Base-by-base conservation (phyloP, 768 basidiomycete genomes). In the Baorangia bicolor region DNA sequence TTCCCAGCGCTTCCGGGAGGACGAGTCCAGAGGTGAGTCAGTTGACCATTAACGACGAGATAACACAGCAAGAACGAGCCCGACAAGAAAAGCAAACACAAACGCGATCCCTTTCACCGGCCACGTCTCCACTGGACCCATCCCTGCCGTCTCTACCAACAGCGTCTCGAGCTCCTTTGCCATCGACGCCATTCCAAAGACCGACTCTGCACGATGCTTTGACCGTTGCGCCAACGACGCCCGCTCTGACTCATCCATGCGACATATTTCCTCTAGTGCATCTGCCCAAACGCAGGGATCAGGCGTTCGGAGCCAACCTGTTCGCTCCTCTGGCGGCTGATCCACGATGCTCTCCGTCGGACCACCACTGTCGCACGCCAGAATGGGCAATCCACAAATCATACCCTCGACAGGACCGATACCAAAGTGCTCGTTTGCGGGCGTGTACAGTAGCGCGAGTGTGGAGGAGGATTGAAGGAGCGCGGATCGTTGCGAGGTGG, bases 321-420 rank as follows among this genome's bases (percentile, higher is more conserved):
- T 97, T 27, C 83, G 77, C 47, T 77, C 51, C 27, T 73, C 72
- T 10, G 53, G 39, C 2, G 72, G 72, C 6, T 55, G 39, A 53
- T 74, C 74, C n/a, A 87, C 67, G 28, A 96, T 74, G 51, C 90
- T 96, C 74, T 99, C 97, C 2, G 85, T 90, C 10, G 97, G 97
- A 3, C 96, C 96, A 16, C 92, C 92, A 55, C 82, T 86, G 66
- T 92, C 74, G 63, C 89, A 92, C 0, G 94, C 95, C 20, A 99
- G 73, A 1, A 98, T 88, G 0, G 95, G 94, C 0, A 98, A 70
- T 3, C 94, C 92, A 44, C 90, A 94, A 9, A 85, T 81, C 94
- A 98, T 98, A 0, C 85, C 94, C 70, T 99, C 96, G 4, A 98
- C 82, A 2, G 97, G 96, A 0, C 88, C 95, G 61, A 99, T 98